Conservation (phyloP, 371 early-diverging fungal species). For the Umbelopsis sp. region DNA sequence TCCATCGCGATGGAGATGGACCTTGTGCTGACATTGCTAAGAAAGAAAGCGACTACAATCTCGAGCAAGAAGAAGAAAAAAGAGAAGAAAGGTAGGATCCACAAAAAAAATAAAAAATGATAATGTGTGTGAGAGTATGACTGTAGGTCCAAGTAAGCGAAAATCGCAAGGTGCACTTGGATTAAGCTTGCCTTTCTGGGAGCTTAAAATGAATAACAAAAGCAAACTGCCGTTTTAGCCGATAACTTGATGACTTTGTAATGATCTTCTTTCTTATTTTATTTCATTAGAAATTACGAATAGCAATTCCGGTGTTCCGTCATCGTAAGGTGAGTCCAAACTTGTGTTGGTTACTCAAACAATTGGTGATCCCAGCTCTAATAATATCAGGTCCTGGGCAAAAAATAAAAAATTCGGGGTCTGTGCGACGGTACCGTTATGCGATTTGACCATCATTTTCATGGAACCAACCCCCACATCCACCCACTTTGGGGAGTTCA, state of each 20-base stretch:
- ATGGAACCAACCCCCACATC: not conserved
- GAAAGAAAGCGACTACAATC: not conserved
- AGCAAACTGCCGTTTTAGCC: no score
- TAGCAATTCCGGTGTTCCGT: no score
- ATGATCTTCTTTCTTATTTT: no score
- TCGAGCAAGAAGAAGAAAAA: not conserved
- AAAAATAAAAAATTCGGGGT: conserved; percentile 6
- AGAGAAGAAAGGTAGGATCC: not conserved
- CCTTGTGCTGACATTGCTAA: conserved; percentile 7
- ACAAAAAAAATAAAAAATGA: not conserved
- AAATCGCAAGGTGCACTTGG: not conserved
- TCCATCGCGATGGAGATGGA: conserved; percentile 6
- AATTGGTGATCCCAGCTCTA: not conserved
- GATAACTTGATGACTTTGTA: no score
- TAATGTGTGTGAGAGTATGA: not conserved
- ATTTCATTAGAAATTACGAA: no score
- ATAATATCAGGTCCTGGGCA: not conserved
- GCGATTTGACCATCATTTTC: conserved; percentile 2
- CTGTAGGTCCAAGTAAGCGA: no score
- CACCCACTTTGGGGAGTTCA: not conserved
- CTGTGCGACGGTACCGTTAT: conserved; percentile 2
- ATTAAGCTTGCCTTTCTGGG: not conserved
- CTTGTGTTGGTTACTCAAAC: not conserved
- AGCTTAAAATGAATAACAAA: not conserved
- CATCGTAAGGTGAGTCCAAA: no score